Percentiles rank a stretch among this genome's conserved stretches.
Evolutionary conservation across 1,284 basidiomycete species (phyloP).

Genomic region (Austroboletus niveus): DNA sequence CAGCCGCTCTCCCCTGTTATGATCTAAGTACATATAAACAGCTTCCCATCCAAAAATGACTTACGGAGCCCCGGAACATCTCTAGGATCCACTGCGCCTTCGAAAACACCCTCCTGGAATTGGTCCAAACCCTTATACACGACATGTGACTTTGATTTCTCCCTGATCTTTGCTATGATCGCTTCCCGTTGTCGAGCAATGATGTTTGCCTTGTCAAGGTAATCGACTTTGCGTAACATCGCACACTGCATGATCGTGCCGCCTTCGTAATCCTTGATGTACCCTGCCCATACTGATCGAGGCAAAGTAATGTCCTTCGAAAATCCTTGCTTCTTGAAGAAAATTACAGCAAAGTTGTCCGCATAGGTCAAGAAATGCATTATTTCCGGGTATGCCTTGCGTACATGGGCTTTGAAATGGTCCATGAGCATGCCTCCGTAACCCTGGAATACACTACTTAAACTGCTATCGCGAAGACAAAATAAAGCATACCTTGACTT

Average conservation of each 20-base stretch:
- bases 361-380: slow-evolving; percentile 97
- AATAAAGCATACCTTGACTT: slow-evolving; percentile 79
- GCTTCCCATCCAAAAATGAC: slow-evolving; percentile 29
- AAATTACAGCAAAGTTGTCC: slow-evolving; percentile 98
- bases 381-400: slow-evolving; percentile 76
- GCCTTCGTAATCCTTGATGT: slow-evolving; percentile 99
- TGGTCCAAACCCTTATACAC: slow-evolving; percentile 81
- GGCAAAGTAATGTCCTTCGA: slow-evolving; percentile 95
- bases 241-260: slow-evolving; percentile 99
- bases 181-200: slow-evolving; percentile 86
- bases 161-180: slow-evolving; percentile 85
- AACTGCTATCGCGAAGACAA: not conserved
- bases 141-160: slow-evolving; percentile 85
- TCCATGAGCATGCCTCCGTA: slow-evolving; percentile 99
- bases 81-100: slow-evolving; percentile 57
- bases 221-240: slow-evolving; percentile 90
- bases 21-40: slow-evolving; percentile 8
- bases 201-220: slow-evolving; percentile 80
- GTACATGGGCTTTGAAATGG: slow-evolving; percentile 94
- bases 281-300: slow-evolving; percentile 93
- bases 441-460: slow-evolving; percentile 54
- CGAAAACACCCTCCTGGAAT: slow-evolving; percentile 62
- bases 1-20: slow-evolving; percentile 84
- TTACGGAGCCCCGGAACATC: slow-evolving; percentile 84
- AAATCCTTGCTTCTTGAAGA: slow-evolving; percentile 99